phyloP scores from a whole-genome alignment of 257 asterid genomes.

The Solanum lycopersicoides region DNA sequence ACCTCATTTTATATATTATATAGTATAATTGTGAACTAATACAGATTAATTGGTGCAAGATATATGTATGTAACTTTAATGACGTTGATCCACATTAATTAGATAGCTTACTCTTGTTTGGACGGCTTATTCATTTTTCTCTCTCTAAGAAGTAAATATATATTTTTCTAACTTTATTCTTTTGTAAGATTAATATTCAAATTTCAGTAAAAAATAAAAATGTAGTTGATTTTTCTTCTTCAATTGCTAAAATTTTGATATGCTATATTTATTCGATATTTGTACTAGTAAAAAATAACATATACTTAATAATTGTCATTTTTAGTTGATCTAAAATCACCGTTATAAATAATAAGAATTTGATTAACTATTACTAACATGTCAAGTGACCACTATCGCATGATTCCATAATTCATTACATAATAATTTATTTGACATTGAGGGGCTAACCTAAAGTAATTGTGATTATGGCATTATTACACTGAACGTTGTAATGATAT shows the following conservation, averaged over 20 bases:
- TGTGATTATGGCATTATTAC: background rate
- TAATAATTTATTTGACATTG: background rate
- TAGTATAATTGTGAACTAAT: background rate
- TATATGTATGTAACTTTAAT: background rate
- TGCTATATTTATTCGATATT: background rate
- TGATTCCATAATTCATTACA: background rate
- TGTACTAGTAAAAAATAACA: background rate
- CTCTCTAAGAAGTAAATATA: background rate
- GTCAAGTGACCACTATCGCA: background rate
- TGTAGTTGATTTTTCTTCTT: background rate
- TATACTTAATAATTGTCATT: background rate
- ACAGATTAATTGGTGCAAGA: background rate
- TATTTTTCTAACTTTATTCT: background rate
- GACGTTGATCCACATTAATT: background rate
- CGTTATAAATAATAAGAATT: background rate
- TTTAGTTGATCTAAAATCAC: background rate
- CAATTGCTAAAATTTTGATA: background rate
- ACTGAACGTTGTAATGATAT: background rate
- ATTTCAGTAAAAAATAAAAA: background rate
- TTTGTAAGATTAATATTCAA: background rate
- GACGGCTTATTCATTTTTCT: background rate
- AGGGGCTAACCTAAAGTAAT: background rate
- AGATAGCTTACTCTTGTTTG: background rate
- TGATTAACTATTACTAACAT: background rate
- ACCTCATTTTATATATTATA: no score